Conservation (phyloP, 2,329 filamentous ascomycete species). For the Penicillium sp. region DNA sequence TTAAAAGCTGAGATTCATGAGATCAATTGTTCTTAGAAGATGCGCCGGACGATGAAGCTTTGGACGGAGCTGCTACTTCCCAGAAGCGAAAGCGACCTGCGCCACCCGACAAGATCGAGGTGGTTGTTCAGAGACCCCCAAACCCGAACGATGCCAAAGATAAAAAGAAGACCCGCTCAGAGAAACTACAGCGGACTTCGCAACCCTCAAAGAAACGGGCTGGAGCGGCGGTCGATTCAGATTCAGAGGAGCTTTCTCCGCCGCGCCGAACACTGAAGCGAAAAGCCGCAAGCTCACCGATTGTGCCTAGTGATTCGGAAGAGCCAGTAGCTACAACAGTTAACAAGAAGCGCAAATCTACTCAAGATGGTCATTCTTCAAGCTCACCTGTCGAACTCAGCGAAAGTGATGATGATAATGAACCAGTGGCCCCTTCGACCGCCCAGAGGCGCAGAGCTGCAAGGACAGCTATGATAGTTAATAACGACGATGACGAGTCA, state of each 20-base stretch:
- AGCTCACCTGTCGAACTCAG: background rate
- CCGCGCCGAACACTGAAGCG: conserved; percentile 32
- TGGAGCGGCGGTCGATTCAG: conserved; percentile 1
- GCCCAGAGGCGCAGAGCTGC: background rate
- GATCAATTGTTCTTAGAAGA: background rate
- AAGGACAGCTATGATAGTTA: background rate
- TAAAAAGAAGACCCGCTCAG: background rate
- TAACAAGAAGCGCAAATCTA: conserved; percentile 20
- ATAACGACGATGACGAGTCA: background rate
- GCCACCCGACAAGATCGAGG: background rate
- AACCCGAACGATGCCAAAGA: background rate
- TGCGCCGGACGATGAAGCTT: conserved; percentile 4
- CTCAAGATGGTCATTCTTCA: background rate
- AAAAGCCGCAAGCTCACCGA: conserved; percentile 24
- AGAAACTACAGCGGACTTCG: background rate
- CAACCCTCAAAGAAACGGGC: background rate
- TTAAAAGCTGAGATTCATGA: conserved; percentile 1
- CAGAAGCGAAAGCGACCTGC: conserved; percentile 11
- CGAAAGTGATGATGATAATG: background rate
- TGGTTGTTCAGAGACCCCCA: background rate
- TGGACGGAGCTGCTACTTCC: conserved; percentile 14
- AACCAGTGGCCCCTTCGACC: conserved; percentile 1
- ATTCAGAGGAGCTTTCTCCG: conserved; percentile 17
- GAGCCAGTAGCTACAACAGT: conserved; percentile 27
- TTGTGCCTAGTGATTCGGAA: conserved; percentile 29